phyloP scores from a whole-genome alignment of 2,329 filamentous ascomycete genomes.

The Thelonectria rubi region DNA sequence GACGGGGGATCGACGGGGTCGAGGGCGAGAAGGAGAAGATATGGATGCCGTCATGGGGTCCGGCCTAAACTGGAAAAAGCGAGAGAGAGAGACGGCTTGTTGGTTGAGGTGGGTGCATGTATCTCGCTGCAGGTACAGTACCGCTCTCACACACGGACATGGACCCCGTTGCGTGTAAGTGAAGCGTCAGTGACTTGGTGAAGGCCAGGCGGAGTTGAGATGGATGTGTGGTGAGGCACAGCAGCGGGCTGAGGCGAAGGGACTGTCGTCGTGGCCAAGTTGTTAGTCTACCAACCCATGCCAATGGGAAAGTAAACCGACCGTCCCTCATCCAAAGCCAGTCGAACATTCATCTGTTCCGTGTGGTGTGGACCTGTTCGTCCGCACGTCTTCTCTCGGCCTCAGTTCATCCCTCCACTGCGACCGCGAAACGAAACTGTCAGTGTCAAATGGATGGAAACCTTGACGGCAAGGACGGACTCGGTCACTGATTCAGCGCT shows the following conservation, averaged over 20 bases:
- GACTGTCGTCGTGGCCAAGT: background rate
- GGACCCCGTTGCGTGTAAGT: conserved; percentile 33
- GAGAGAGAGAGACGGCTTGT: no score
- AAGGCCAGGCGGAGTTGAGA: background rate
- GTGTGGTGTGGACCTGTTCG: no score
- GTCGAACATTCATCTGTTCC: no score
- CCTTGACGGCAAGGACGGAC: background rate
- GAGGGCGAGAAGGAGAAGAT: background rate
- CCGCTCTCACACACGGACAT: background rate
- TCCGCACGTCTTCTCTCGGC: background rate
- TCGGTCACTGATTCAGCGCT: background rate
- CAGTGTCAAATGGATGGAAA: no score
- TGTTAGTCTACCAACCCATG: no score
- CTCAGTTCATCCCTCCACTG: background rate
- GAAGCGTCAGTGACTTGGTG: background rate
- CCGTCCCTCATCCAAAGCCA: background rate
- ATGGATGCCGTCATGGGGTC: background rate
- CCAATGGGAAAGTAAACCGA: no score
- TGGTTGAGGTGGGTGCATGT: background rate
- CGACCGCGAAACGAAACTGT: no score
- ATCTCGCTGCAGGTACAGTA: conserved; percentile 25
- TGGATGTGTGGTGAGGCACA: background rate
- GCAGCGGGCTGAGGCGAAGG: background rate
- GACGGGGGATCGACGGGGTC: background rate
- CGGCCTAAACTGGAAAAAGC: no score